Percentiles rank a stretch among this genome's conserved stretches.
These are phyloP conservation scores for Exophiala oligosperma DNA, from an alignment of 2,329 filamentous ascomycete species.

Conservation along the genomic window DNA sequence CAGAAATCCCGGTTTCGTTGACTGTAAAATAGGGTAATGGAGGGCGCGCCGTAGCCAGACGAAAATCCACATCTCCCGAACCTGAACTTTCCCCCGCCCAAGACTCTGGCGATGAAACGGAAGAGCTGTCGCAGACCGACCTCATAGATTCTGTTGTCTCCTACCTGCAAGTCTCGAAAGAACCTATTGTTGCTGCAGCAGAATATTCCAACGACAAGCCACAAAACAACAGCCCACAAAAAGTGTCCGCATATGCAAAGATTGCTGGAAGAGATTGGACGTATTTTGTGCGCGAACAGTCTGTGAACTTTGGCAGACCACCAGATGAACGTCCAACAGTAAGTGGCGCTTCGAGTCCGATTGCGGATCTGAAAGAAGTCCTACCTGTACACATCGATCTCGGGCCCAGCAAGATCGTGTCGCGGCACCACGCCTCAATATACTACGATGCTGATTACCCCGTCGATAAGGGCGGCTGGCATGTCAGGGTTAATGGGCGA, in stretches of 20 bases:
- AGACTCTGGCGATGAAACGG: conserved; percentile 43
- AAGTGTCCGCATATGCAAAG: conserved; percentile 52
- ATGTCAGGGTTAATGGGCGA: conserved; percentile 81
- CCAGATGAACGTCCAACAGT: conserved; percentile 42
- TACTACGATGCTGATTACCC: conserved; percentile 66
- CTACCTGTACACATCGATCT: conserved; percentile 77
- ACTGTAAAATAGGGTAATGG: conserved; percentile 19
- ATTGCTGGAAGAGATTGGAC: conserved; percentile 54
- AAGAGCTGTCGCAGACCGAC: conserved; percentile 44
- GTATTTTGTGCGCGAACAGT: conserved; percentile 51
- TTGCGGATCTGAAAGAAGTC: conserved; percentile 43
- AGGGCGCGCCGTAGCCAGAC: conserved; percentile 13
- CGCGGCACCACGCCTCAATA: conserved; percentile 73
- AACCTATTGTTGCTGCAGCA: conserved; percentile 45
- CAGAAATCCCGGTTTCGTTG: neutral
- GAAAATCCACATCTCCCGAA: conserved; percentile 34
- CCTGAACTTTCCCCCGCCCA: conserved; percentile 42
- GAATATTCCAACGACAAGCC: conserved; percentile 47
- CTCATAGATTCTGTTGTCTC: conserved; percentile 50
- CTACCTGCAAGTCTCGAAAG: conserved; percentile 44
- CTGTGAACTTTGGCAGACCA: conserved; percentile 51
- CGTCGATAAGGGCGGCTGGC: conserved; percentile 63
- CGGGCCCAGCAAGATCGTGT: conserved; percentile 78
- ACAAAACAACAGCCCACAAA: conserved; percentile 41
- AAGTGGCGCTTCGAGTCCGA: conserved; percentile 45